Evolutionary conservation across 1,139 yeast species (phyloP), one percentile per base, ranked within the genome.

Genomic region (Taiozyma sp.): DNA sequence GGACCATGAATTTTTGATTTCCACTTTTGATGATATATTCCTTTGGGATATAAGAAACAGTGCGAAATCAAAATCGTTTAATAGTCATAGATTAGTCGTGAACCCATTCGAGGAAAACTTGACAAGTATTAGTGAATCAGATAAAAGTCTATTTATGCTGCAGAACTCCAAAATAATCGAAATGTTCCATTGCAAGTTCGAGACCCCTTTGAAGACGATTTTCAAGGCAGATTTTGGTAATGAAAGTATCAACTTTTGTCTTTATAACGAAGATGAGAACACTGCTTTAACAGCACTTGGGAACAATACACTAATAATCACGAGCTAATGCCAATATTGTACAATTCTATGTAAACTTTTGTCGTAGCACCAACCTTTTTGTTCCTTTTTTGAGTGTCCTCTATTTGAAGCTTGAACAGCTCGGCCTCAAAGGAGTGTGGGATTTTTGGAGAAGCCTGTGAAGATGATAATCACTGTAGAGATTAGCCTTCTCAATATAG

Each of bases 161-260:
- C 53, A 51, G 24, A 51, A 46, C 41, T 44, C 53, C 23, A 43
- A 46, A 4, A 28, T 46, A 19, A 42, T 51, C 30, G 53, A 51
- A 27, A 14, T 51, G 23, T 42, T 46, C 22, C 46, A 48, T 2
- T n/a, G 45, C 3, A 36, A 36, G 8, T 29, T 40, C 2, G n/a
- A 32, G 4, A 23, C 24, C 13, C 51, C 54, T 6, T 38, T 45
- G 6, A 48, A 50, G 39, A 47, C 50, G 13, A 39, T 48, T 12
- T 46, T 48, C 6, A 49, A 39, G 22, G 45, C 34, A 34, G 49
- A 49, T 24, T 8, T 45, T 13, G 8, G n/a, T 4, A 5, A 22
- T 4, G 32, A 30, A 7, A 28, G 6, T 9, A 43, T 43, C 32
- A 43, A 43, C 34, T 40, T 8, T 14, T 40, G 19, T 13, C 24